These are phyloP conservation scores for Clarireedia monteithiana DNA, from an alignment of 2,329 filamentous ascomycete genomes.

Conservation along the genomic window DNA sequence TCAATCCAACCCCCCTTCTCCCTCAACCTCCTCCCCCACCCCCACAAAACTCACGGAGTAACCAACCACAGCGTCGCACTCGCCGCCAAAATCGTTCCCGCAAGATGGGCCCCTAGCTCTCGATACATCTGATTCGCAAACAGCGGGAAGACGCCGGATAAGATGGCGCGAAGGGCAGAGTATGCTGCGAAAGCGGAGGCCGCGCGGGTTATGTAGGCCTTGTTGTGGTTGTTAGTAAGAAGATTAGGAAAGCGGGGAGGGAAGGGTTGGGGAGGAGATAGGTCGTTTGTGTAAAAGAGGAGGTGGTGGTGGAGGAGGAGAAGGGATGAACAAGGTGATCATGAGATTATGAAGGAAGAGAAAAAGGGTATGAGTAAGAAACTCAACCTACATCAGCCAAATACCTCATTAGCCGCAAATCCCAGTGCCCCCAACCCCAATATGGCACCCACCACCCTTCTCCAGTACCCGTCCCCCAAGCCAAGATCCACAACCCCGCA, in stretches of 20 bases:
- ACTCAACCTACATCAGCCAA: slow-evolving; percentile 30
- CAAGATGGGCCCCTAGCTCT: slow-evolving; percentile 32
- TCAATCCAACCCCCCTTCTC: too few species aligned
- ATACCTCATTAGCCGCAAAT: slow-evolving; percentile 41
- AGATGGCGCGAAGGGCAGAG: slow-evolving; percentile 32
- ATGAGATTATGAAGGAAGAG: too few species aligned
- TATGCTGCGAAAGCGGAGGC: slow-evolving; percentile 37
- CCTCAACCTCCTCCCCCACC: slow-evolving; percentile 32
- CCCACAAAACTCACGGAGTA: slow-evolving; percentile 32
- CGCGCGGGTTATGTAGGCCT: slow-evolving; percentile 35
- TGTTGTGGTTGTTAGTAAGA: background rate
- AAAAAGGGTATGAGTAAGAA: too few species aligned
- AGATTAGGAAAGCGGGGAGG: background rate
- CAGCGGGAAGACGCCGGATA: slow-evolving; percentile 34
- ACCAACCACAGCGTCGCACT: slow-evolving; percentile 36
- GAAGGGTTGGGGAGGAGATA: background rate
- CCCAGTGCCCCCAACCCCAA: slow-evolving; percentile 37
- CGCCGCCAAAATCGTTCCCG: slow-evolving; percentile 33
- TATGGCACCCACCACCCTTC: slow-evolving; percentile 35
- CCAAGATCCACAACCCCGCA: slow-evolving; percentile 38
- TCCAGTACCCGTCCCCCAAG: slow-evolving; percentile 39
- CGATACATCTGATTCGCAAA: slow-evolving; percentile 35
- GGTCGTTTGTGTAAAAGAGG: too few species aligned
- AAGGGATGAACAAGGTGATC: too few species aligned
- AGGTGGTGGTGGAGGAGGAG: too few species aligned